Conservation (phyloP, 495 filamentous ascomycete species). For the Hypoxylon intermedium region DNA sequence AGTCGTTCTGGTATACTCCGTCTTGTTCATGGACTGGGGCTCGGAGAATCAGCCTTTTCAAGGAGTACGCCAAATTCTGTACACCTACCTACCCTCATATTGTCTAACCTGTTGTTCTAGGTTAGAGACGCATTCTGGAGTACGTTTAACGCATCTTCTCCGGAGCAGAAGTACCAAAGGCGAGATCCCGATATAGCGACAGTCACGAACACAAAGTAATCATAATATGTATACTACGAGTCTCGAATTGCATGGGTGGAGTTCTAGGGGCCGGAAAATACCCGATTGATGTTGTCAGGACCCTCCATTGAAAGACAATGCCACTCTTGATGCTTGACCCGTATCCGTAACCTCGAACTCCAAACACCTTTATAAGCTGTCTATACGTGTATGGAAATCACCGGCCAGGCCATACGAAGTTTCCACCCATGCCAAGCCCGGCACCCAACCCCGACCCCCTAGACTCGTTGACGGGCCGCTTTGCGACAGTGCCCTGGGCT, state of each 20-base stretch:
- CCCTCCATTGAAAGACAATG: constrained; percentile 20
- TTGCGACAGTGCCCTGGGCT: constrained; percentile 76
- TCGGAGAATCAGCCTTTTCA: constrained; percentile 67
- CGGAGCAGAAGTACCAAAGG: constrained; percentile 34
- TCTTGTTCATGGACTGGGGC: constrained; percentile 82
- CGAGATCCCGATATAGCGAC: constrained; percentile 32
- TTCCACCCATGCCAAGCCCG: constrained; percentile 61
- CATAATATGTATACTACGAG: constrained; percentile 29
- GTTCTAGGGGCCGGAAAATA: constrained; percentile 22
- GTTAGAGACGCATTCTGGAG: constrained; percentile 46
- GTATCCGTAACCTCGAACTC: constrained; percentile 28
- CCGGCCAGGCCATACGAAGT: constrained; percentile 65
- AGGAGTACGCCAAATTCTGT: constrained; percentile 50
- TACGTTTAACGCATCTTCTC: constrained; percentile 37
- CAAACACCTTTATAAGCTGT: constrained; percentile 7
- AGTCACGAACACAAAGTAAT: constrained; percentile 23
- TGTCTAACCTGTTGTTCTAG: constrained; percentile 29
- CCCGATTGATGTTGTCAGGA: constrained; percentile 24
- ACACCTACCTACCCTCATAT: background rate
- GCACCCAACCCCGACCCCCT: constrained; percentile 49
- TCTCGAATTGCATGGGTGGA: constrained; percentile 28
- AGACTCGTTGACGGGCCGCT: constrained; percentile 67
- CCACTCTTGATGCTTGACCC: constrained; percentile 20
- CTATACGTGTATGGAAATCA: constrained; percentile 33
- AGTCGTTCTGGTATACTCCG: constrained; percentile 75